phyloP scores from a whole-genome alignment of 2,329 filamentous ascomycete species.

The Neofusicoccum umdonicola region DNA sequence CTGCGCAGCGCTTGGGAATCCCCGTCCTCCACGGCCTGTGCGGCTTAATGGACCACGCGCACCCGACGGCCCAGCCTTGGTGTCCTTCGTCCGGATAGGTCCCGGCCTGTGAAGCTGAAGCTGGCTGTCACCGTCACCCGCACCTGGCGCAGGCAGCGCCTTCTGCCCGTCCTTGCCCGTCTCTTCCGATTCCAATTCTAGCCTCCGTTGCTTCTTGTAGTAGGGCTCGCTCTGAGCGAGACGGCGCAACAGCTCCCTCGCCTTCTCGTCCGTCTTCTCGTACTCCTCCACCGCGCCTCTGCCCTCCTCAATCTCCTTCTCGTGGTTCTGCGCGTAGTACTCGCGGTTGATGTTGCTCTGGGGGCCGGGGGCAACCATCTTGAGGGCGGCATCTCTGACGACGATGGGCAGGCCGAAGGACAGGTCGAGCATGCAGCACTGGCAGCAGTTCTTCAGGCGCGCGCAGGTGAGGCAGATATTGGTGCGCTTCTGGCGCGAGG shows the following conservation, averaged over 20 bases:
- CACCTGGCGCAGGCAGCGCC: constrained; percentile 41
- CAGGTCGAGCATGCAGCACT: constrained; percentile 97
- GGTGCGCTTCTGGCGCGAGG: constrained; percentile 86
- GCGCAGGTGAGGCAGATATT: constrained; percentile 97
- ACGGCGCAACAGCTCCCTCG: constrained; percentile 77
- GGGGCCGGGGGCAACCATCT: constrained; percentile 94
- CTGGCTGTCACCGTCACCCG: constrained; percentile 18
- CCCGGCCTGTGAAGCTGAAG: constrained; percentile 52
- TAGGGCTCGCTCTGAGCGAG: constrained; percentile 93
- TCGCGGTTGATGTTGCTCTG: constrained; percentile 91
- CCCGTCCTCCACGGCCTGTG: constrained; percentile 40
- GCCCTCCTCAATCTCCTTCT: constrained; percentile 91
- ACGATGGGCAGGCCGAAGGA: constrained; percentile 94
- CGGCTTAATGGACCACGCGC: constrained; percentile 48
- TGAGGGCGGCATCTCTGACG: constrained; percentile 90
- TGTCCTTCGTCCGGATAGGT: constrained; percentile 73
- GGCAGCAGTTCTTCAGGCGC: constrained; percentile 96
- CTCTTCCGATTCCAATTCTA: constrained; percentile 59
- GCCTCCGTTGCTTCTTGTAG: constrained; percentile 78
- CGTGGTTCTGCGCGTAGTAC: constrained; percentile 97
- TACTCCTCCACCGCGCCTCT: constrained; percentile 79
- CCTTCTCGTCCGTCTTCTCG: constrained; percentile 96
- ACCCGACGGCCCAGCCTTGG: constrained; percentile 28
- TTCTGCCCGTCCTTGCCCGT: constrained; percentile 41
- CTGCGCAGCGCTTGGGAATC: constrained; percentile 69